Evolutionary conservation across 768 basidiomycete genomes (phyloP).

Genomic region (Pleurotus tuber-regium): DNA sequence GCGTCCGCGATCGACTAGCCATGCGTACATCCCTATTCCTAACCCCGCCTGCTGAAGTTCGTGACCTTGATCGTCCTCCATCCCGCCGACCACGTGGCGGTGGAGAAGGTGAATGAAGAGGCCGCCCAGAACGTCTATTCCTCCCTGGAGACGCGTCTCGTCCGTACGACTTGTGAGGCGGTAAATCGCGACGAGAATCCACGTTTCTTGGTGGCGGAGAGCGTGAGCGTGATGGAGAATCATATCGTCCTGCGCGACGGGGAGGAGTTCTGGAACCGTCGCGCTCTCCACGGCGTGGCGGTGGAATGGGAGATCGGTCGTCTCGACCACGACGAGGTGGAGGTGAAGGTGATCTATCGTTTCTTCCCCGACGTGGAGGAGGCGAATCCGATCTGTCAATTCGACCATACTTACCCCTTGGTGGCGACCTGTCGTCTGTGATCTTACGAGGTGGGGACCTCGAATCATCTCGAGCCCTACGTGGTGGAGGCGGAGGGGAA

Average conservation of each 20-base stretch:
- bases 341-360: constrained; percentile 16
- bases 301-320: constrained; percentile 1
- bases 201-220: constrained; percentile 18
- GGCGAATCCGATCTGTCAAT: too few relatives aligned
- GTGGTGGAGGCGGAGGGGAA: constrained; percentile 24
- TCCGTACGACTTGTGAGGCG: constrained; percentile 11
- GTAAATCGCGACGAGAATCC: constrained; percentile 17
- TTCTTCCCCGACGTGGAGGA: background rate
- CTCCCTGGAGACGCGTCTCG: constrained; percentile 10
- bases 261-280: constrained; percentile 20
- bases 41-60: constrained; percentile 8
- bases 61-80: constrained; percentile 14
- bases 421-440: background rate
- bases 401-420: too few relatives aligned
- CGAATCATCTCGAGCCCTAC: constrained; percentile 16
- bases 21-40: constrained; percentile 10
- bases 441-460: background rate
- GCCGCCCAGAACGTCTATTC: background rate
- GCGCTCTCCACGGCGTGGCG: constrained; percentile 15
- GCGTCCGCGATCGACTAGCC: constrained; percentile 23
- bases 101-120: constrained; percentile 17
- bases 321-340: constrained; percentile 21
- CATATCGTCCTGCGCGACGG: constrained; percentile 17
- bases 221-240: constrained; percentile 24
- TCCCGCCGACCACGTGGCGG: constrained; percentile 17